phyloP scores from a whole-genome alignment of 495 filamentous ascomycete genomes.

The Hapsidospora chrysogenum region DNA sequence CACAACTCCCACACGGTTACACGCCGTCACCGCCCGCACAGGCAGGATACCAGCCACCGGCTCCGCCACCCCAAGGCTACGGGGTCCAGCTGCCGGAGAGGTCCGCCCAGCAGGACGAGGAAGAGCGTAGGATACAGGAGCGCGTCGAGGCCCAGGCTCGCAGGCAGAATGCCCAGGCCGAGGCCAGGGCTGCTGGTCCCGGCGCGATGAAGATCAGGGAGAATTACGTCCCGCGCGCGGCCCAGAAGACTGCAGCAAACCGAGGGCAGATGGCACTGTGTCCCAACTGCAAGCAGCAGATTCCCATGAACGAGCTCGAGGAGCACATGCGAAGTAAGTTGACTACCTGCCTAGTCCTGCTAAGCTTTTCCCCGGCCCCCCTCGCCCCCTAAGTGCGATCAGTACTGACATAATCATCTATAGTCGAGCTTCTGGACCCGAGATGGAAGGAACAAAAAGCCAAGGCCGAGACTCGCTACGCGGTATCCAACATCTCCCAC shows the following conservation, averaged over 20 bases:
- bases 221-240: constrained; percentile 79
- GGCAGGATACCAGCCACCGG: constrained; percentile 6
- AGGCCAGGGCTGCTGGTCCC: constrained; percentile 47
- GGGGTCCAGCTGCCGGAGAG: not conserved
- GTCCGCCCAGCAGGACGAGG: constrained; percentile 40
- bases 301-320: constrained; percentile 72
- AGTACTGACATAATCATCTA: too few species aligned
- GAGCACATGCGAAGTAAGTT: constrained; percentile 76
- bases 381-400: too few species aligned
- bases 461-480: constrained; percentile 66
- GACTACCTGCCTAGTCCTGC: constrained; percentile 2
- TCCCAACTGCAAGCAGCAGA: constrained; percentile 85
- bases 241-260: constrained; percentile 46
- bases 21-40: not conserved
- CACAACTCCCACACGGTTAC: constrained; percentile 4
- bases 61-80: constrained; percentile 6
- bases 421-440: constrained; percentile 82
- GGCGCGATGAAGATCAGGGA: constrained; percentile 84
- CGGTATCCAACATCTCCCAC: constrained; percentile 77
- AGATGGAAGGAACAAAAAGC: constrained; percentile 91
- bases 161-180: constrained; percentile 61
- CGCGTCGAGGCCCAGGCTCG: constrained; percentile 50
- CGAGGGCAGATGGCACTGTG: constrained; percentile 59
- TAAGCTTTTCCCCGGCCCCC: too few species aligned
- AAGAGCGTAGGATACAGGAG: constrained; percentile 49